These are phyloP conservation scores for Alopecurus myosuroides DNA, from an alignment of 176 grass and related monocot species.

Conservation along the genomic window DNA sequence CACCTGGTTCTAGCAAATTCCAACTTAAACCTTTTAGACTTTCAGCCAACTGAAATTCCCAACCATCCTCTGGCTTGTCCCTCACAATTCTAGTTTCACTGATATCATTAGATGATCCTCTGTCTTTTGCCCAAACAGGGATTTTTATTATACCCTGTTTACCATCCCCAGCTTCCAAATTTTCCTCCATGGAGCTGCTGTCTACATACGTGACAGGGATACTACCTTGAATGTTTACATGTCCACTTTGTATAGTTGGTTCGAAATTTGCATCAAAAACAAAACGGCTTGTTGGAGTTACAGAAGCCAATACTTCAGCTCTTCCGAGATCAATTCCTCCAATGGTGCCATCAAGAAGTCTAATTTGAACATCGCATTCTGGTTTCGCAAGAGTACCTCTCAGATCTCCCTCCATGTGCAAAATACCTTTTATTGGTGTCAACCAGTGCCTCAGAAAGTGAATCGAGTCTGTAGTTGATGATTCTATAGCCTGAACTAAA, in stretches of 20 bases:
- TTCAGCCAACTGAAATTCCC: constrained; percentile 97
- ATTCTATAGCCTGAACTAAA: constrained; percentile 92
- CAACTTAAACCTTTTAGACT: constrained; percentile 94
- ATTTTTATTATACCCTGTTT: constrained; percentile 72
- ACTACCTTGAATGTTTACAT: constrained; percentile 94
- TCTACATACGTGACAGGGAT: constrained; percentile 85
- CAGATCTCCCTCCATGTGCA: constrained; percentile 99
- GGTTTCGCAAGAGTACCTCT: constrained; percentile 84
- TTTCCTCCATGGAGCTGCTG: constrained; percentile 60
- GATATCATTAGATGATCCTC: constrained; percentile 56
- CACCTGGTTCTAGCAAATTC: constrained; percentile 80
- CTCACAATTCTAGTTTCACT: constrained; percentile 68
- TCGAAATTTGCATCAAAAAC: constrained; percentile 94
- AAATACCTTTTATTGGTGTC: constrained; percentile 90
- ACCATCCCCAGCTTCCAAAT: constrained; percentile 48
- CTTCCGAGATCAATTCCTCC: constrained; percentile 90
- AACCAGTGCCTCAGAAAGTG: constrained; percentile 96
- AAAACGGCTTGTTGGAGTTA: constrained; percentile 82
- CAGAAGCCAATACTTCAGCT: constrained; percentile 92
- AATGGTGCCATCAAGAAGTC: constrained; percentile 85
- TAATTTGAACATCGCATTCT: constrained; percentile 98
- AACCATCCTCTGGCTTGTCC: constrained; percentile 79
- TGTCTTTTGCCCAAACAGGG: constrained; percentile 86
- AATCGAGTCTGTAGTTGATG: constrained; percentile 79
- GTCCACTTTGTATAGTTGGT: constrained; percentile 84